A percentile compares a stretch with the other conserved stretches of the same genome.
These are phyloP conservation scores for Cercospora brassicicola DNA, from an alignment of 2,329 filamentous ascomycete species.

Conservation along the genomic window DNA sequence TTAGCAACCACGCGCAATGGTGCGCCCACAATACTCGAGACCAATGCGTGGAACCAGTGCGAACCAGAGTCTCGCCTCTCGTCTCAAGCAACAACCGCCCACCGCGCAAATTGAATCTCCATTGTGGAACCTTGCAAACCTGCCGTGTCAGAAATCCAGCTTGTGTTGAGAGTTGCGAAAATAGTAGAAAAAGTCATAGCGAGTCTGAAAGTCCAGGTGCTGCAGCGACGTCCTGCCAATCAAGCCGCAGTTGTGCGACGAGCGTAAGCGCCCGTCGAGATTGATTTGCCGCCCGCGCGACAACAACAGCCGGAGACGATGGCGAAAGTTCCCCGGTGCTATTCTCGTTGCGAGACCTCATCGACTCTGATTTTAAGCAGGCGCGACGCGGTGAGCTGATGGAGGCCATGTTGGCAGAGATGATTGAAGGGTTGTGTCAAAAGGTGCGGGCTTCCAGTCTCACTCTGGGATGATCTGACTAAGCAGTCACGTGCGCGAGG, in stretches of 20 bases:
- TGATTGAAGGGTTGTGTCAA: background rate
- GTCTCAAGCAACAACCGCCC: background rate
- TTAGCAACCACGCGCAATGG: background rate
- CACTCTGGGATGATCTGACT: background rate
- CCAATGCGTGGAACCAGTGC: background rate
- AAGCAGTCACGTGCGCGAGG: background rate
- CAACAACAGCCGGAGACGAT: background rate
- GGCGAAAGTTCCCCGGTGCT: background rate
- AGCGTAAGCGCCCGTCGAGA: constrained; percentile 3
- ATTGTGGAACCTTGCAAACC: background rate
- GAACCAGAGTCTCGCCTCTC: background rate
- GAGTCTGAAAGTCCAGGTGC: background rate
- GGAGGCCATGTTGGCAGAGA: background rate
- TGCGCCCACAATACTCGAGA: background rate
- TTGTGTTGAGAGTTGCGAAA: background rate
- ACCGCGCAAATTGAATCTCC: background rate
- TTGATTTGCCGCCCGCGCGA: constrained; percentile 2
- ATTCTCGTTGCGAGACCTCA: background rate
- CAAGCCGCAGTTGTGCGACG: background rate
- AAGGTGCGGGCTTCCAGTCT: background rate
- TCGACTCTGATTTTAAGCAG: background rate
- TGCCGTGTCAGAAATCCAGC: background rate
- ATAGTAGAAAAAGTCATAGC: background rate
- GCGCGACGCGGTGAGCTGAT: background rate
- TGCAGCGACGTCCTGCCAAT: background rate